Conservation (phyloP, 306 rosid species). For the Hippophae tibetana region DNA sequence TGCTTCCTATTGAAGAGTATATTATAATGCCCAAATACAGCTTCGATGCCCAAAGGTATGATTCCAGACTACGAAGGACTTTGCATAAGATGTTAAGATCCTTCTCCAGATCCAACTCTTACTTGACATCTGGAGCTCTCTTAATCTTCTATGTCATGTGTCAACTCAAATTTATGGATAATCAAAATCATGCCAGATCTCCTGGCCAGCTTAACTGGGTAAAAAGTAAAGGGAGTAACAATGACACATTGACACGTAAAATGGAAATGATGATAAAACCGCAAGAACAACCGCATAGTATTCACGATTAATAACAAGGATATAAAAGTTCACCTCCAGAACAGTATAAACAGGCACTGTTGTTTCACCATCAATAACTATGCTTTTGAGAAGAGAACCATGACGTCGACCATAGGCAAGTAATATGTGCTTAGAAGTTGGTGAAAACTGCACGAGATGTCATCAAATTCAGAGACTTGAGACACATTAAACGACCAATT, state of each 20-base stretch:
- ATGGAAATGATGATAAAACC: neutral
- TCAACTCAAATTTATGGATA: too few relatives aligned
- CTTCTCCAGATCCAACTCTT: too few relatives aligned
- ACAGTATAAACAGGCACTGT: constrained; percentile 86
- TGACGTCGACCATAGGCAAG: constrained; percentile 59
- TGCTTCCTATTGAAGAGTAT: too few relatives aligned
- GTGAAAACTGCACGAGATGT: constrained; percentile 43
- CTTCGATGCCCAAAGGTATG: too few relatives aligned
- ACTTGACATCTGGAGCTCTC: too few relatives aligned
- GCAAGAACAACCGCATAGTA: constrained; percentile 9
- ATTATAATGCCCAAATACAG: too few relatives aligned
- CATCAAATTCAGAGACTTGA: constrained; percentile 24
- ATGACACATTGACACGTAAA: constrained; percentile 19
- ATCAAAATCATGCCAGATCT: too few relatives aligned
- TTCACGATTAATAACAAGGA: neutral
- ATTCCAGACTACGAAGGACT: too few relatives aligned
- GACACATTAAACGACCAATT: neutral
- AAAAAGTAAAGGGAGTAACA: too few relatives aligned
- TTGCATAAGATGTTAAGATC: too few relatives aligned
- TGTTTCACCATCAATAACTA: constrained; percentile 86
- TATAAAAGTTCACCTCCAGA: constrained; percentile 54
- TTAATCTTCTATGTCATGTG: too few relatives aligned
- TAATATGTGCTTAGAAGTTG: constrained; percentile 49
- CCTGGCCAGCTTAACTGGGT: too few relatives aligned
- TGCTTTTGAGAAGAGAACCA: constrained; percentile 59